These are phyloP conservation scores for Colletotrichum tabaci DNA, from an alignment of 2,329 filamentous ascomycete genomes.

Conservation along the genomic window DNA sequence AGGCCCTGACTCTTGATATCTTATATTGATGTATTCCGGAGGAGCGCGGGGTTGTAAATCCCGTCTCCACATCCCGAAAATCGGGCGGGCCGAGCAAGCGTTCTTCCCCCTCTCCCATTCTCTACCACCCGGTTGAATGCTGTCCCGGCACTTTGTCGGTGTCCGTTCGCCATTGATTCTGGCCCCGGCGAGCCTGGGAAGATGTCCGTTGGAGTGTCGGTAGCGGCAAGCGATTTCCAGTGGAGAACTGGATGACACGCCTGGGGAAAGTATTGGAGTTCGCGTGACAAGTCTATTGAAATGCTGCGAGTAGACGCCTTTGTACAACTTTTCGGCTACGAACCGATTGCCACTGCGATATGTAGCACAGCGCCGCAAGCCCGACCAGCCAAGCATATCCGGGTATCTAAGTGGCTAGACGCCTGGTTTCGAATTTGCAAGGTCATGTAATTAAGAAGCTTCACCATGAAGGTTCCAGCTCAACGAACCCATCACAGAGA, in stretches of 20 bases:
- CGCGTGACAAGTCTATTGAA: not conserved
- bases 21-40: conserved; percentile 19
- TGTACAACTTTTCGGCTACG: not conserved
- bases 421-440: not conserved
- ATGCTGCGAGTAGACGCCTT: not conserved
- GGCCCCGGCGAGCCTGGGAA: not conserved
- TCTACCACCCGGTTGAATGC: conserved; percentile 34
- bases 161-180: not conserved
- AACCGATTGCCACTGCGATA: not conserved
- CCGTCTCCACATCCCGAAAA: conserved; percentile 41
- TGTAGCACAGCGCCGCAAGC: not conserved
- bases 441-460: no score
- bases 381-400: no score
- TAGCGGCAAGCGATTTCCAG: conserved; percentile 7
- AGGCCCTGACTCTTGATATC: not conserved
- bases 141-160: conserved; percentile 33
- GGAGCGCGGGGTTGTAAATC: conserved; percentile 38
- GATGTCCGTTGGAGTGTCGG: not conserved
- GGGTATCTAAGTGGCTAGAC: not conserved
- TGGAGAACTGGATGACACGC: conserved; percentile 10
- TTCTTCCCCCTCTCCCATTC: conserved; percentile 14
- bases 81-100: conserved; percentile 34
- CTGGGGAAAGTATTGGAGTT: conserved; percentile 11
- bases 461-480: not conserved
- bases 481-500: not conserved